Conservation (phyloP, 768 basidiomycete species). For the Suillus lakei region DNA sequence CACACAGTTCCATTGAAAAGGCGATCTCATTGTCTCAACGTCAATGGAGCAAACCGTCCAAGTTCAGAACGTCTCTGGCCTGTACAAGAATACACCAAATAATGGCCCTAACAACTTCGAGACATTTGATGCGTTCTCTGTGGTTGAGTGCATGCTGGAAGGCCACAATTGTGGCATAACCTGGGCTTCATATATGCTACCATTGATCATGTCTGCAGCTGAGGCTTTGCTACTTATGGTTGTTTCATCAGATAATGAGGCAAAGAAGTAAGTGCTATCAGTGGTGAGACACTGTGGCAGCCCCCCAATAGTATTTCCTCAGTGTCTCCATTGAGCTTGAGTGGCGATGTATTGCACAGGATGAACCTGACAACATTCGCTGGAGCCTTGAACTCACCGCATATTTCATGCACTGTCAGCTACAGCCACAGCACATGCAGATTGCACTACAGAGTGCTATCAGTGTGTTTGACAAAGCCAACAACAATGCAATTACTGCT, state of each 20-base stretch:
- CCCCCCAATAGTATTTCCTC: slow-evolving; percentile 89
- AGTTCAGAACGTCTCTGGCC: slow-evolving; percentile 98
- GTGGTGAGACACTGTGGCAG: slow-evolving; percentile 88
- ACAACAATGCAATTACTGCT: slow-evolving; percentile 91
- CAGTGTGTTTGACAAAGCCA: slow-evolving; percentile 84
- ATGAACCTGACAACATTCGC: slow-evolving; percentile 82
- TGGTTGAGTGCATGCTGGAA: slow-evolving; percentile 97
- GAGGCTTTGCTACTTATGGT: slow-evolving; percentile 86
- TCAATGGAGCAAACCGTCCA: slow-evolving; percentile 99
- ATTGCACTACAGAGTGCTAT: slow-evolving; percentile 95
- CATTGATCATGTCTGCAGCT: slow-evolving; percentile 94
- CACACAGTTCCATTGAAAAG: slow-evolving; percentile 97
- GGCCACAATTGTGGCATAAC: slow-evolving; percentile 97
- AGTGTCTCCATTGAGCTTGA: slow-evolving; percentile 94
- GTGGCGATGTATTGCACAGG: slow-evolving; percentile 77
- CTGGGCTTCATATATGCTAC: slow-evolving; percentile 92
- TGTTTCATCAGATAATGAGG: slow-evolving; percentile 82
- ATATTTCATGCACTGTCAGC: slow-evolving; percentile 94
- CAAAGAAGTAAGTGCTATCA: slow-evolving; percentile 75
- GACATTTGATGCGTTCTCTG: slow-evolving; percentile 88
- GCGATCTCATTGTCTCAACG: slow-evolving; percentile 96
- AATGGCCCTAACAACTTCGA: slow-evolving; percentile 77
- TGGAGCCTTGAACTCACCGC: slow-evolving; percentile 94
- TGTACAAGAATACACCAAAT: slow-evolving; percentile 84
- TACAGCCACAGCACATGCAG: slow-evolving; percentile 88